A percentile compares a stretch with the other conserved stretches of the same genome.
These are phyloP conservation scores for Pyronema domesticum DNA, from an alignment of 495 filamentous ascomycete genomes.

Conservation along the genomic window DNA sequence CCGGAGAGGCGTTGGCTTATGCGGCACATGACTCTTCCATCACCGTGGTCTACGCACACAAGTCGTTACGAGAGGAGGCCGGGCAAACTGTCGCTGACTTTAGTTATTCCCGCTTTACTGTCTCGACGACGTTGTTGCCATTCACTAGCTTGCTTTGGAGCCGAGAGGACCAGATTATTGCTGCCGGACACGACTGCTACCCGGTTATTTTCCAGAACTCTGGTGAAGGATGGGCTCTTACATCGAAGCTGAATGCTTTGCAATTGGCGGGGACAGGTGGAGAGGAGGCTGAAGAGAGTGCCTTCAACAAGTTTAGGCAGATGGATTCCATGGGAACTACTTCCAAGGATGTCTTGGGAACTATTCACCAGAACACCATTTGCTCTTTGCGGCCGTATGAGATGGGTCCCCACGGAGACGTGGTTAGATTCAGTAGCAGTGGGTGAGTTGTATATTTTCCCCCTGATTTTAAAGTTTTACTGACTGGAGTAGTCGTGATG, in stretches of 20 bases:
- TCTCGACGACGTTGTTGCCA: conserved; percentile 74
- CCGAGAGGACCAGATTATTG: conserved; percentile 81
- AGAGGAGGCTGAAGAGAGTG: conserved; percentile 41
- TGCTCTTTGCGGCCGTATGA: conserved; percentile 59
- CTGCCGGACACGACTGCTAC: conserved; percentile 91
- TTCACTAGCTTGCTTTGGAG: conserved; percentile 88
- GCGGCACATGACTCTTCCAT: conserved; percentile 86
- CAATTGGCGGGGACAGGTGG: conserved; percentile 27
- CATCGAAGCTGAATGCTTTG: conserved; percentile 63
- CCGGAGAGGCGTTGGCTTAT: conserved; percentile 79
- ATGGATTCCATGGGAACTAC: conserved; percentile 91
- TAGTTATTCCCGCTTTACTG: conserved; percentile 29
- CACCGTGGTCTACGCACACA: conserved; percentile 72
- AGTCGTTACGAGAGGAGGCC: conserved; percentile 69
- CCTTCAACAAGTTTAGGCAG: conserved; percentile 96
- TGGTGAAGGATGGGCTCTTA: conserved; percentile 66
- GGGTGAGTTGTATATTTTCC: conserved; percentile 38
- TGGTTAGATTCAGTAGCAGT: conserved; percentile 58
- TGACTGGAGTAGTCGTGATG: conserved; percentile 61
- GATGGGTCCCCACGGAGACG: conserved; percentile 35
- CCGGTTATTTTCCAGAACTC: conserved; percentile 78
- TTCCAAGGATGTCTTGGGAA: conserved; percentile 57
- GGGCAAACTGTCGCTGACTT: conserved; percentile 55
- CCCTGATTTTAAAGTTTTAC: conserved; percentile 2
- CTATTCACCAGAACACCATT: conserved; percentile 93